Evolutionary conservation across 768 basidiomycete species (phyloP).

Genomic region (Solioccasus polychromus): DNA sequence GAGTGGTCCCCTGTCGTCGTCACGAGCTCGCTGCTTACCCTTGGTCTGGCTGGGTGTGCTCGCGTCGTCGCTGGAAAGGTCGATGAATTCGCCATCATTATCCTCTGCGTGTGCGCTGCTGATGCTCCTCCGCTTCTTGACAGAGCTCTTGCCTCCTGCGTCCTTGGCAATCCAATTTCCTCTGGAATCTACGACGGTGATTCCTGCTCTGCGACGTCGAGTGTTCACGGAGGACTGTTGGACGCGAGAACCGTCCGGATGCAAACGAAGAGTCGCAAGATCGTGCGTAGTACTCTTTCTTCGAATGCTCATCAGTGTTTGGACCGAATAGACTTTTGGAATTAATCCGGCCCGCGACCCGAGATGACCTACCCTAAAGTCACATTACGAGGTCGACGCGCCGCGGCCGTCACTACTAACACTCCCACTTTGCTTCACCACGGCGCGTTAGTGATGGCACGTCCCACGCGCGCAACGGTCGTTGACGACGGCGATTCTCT

Average conservation of each 20-base stretch:
- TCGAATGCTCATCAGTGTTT: constrained; percentile 29
- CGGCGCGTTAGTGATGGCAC: constrained; percentile 20
- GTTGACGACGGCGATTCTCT: constrained; percentile 24
- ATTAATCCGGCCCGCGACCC: constrained; percentile 4
- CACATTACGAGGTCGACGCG: not conserved
- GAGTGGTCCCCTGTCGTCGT: constrained; percentile 10
- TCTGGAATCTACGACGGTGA: constrained; percentile 42
- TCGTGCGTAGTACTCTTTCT: constrained; percentile 60
- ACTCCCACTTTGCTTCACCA: not conserved
- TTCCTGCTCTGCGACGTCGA: constrained; percentile 32
- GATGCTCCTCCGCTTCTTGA: constrained; percentile 36
- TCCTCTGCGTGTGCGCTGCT: constrained; percentile 19
- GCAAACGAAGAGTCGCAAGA: constrained; percentile 60
- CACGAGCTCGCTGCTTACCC: constrained; percentile 25
- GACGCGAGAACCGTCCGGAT: constrained; percentile 62
- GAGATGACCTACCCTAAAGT: constrained; percentile 23
- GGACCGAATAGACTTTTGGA: not conserved
- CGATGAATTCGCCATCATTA: constrained; percentile 22
- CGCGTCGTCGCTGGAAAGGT: constrained; percentile 23
- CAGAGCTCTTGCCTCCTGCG: constrained; percentile 51
- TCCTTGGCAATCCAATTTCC: constrained; percentile 69
- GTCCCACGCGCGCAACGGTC: constrained; percentile 24
- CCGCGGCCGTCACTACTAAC: too few species aligned
- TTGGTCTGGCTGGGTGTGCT: constrained; percentile 10
- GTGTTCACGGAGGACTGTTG: constrained; percentile 40